phyloP scores from a whole-genome alignment of 2,329 filamentous ascomycete species.

The Colletotrichum truncatum region DNA sequence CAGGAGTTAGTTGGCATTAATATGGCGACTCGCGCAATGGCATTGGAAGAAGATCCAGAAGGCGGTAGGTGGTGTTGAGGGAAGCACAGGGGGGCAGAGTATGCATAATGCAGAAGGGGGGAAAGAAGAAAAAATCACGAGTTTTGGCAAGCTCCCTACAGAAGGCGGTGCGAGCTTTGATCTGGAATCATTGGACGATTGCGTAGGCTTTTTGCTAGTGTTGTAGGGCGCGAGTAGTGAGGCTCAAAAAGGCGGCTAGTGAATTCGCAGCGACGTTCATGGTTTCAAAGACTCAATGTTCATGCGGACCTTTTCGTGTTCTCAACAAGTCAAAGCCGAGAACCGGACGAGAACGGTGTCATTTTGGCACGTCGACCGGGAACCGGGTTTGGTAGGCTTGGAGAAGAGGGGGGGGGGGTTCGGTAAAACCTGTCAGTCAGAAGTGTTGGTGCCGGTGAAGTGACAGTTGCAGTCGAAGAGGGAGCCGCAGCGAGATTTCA shows the following conservation, averaged over 20 bases:
- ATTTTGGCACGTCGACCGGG: background rate
- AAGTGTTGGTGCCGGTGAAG: constrained; percentile 4
- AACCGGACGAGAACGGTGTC: constrained; percentile 18
- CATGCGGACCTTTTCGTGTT: constrained; percentile 17
- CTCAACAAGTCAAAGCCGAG: constrained; percentile 17
- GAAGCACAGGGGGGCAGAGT: background rate
- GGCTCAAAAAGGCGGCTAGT: constrained; percentile 8
- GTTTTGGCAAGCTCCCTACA: background rate
- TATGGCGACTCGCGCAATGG: background rate
- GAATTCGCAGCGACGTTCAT: constrained; percentile 12
- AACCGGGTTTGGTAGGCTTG: background rate
- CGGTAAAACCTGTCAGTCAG: constrained; percentile 19
- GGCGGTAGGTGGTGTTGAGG: background rate
- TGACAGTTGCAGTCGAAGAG: constrained; percentile 13
- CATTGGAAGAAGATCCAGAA: background rate
- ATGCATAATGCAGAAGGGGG: constrained; percentile 17
- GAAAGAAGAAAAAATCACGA: too few species aligned
- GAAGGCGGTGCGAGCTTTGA: constrained; percentile 4
- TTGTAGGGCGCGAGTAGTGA: constrained; percentile 12
- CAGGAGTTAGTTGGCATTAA: constrained; percentile 3
- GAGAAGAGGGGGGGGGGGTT: background rate
- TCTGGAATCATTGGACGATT: constrained; percentile 14
- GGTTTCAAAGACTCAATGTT: constrained; percentile 19
- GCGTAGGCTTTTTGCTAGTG: background rate
- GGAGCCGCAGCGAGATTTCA: background rate